A percentile compares a stretch with the other conserved stretches of the same genome.
Conservation (phyloP, 805 yeast species). For the Candida sphagnicola region DNA sequence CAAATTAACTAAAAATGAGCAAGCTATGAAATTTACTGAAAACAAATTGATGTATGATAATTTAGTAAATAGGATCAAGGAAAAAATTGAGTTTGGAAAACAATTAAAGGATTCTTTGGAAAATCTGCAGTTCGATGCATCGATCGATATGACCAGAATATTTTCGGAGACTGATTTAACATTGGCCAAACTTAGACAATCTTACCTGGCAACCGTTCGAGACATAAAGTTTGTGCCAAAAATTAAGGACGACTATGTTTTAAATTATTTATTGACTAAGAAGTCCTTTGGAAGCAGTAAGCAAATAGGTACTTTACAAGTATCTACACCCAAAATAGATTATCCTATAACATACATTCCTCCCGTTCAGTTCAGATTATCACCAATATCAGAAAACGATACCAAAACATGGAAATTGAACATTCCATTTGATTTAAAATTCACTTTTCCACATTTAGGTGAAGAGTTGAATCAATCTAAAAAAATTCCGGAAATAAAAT, state of each 20-base stretch:
- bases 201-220: constrained; percentile 10
- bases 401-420: constrained; percentile 18
- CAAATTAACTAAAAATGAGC: constrained; percentile 12
- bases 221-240: constrained; percentile 7
- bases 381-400: constrained; percentile 1
- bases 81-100: constrained; percentile 23
- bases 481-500: constrained; percentile 21
- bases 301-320: constrained; percentile 10
- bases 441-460: constrained; percentile 4
- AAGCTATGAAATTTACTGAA: constrained; percentile 12
- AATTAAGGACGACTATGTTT: neutral
- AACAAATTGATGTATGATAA: constrained; percentile 19
- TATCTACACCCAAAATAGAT: constrained; percentile 15
- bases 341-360: constrained; percentile 19
- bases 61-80: constrained; percentile 22
- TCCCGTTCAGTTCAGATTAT: constrained; percentile 15
- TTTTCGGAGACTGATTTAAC: constrained; percentile 13
- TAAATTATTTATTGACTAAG: constrained; percentile 10
- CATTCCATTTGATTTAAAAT: constrained; percentile 22
- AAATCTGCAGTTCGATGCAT: constrained; percentile 6
- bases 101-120: constrained; percentile 14
- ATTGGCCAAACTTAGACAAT: constrained; percentile 17
- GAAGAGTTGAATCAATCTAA: neutral
- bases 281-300: constrained; percentile 12
- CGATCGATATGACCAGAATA: constrained; percentile 9